phyloP scores from a whole-genome alignment of 306 rosid species.

The Sicyos baderoa region DNA sequence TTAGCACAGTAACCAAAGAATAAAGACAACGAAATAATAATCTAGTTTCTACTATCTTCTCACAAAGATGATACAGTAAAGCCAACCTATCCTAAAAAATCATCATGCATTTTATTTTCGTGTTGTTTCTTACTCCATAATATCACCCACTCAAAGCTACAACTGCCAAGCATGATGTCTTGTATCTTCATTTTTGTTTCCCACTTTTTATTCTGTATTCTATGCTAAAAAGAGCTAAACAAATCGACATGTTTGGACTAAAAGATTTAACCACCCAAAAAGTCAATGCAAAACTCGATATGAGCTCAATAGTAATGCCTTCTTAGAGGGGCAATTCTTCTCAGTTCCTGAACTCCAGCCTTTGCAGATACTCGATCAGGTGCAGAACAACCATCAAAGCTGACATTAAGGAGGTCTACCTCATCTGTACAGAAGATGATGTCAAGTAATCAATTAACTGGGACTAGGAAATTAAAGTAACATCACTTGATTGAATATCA shows the following conservation, averaged over 20 bases:
- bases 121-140: too few relatives aligned
- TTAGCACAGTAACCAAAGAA: neutral
- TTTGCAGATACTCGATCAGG: slow-evolving; percentile 83
- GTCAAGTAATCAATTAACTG: slow-evolving; percentile 25
- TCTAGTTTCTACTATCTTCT: neutral
- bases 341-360: slow-evolving; percentile 67
- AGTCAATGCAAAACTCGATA: neutral
- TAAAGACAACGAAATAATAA: neutral
- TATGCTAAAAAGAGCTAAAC: too few relatives aligned
- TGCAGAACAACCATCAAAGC: slow-evolving; percentile 73
- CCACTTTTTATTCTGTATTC: too few relatives aligned
- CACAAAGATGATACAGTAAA: neutral
- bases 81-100: neutral
- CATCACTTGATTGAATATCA: slow-evolving; percentile 18
- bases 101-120: neutral
- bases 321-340: slow-evolving; percentile 71
- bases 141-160: too few relatives aligned
- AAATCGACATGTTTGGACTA: neutral
- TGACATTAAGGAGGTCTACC: slow-evolving; percentile 86
- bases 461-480: slow-evolving; percentile 18
- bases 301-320: slow-evolving; percentile 28
- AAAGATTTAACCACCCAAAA: neutral
- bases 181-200: too few relatives aligned
- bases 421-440: slow-evolving; percentile 49
- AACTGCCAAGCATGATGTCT: too few relatives aligned